A percentile compares a stretch with the other conserved stretches of the same genome.
Conservation (phyloP, 2,329 filamentous ascomycete genomes). For the Cercospora berteroae region DNA sequence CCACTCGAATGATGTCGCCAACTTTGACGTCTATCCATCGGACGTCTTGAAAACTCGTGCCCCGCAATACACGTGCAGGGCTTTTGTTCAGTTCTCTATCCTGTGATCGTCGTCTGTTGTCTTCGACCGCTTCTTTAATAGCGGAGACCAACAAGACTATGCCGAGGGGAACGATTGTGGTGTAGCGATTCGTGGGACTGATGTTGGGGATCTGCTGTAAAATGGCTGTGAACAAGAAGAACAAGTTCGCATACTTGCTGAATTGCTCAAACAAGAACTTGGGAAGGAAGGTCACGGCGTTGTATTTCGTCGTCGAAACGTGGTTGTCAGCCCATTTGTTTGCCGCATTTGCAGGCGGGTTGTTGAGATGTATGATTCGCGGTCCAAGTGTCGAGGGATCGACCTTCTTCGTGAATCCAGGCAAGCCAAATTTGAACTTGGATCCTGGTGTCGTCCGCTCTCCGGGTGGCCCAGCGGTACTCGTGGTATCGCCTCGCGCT, state of each 20-base stretch:
- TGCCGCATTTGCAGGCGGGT: constrained; percentile 81
- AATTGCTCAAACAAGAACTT: constrained; percentile 99
- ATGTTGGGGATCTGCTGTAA: constrained; percentile 94
- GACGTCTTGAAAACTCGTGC: constrained; percentile 78
- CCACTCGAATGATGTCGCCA: constrained; percentile 86
- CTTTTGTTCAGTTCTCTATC: constrained; percentile 87
- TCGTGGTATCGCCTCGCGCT: constrained; percentile 35
- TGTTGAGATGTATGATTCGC: constrained; percentile 92
- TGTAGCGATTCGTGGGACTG: constrained; percentile 92
- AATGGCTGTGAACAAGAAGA: constrained; percentile 95
- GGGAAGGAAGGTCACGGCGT: constrained; percentile 83
- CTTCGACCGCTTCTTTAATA: constrained; percentile 89
- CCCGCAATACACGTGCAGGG: constrained; percentile 76
- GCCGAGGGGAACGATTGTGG: constrained; percentile 89
- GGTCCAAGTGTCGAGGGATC: constrained; percentile 91
- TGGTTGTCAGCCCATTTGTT: constrained; percentile 97
- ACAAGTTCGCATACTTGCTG: constrained; percentile 97
- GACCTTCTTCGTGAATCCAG: constrained; percentile 66
- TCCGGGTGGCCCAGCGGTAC: constrained; percentile 21
- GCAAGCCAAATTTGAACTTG: constrained; percentile 89
- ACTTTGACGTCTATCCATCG: constrained; percentile 94
- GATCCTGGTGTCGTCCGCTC: constrained; percentile 62
- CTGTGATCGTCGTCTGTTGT: constrained; percentile 83
- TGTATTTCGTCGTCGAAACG: constrained; percentile 97
- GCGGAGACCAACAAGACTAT: constrained; percentile 93